phyloP scores from a whole-genome alignment of 73 alveolate species.

The Paramecium bursaria region DNA sequence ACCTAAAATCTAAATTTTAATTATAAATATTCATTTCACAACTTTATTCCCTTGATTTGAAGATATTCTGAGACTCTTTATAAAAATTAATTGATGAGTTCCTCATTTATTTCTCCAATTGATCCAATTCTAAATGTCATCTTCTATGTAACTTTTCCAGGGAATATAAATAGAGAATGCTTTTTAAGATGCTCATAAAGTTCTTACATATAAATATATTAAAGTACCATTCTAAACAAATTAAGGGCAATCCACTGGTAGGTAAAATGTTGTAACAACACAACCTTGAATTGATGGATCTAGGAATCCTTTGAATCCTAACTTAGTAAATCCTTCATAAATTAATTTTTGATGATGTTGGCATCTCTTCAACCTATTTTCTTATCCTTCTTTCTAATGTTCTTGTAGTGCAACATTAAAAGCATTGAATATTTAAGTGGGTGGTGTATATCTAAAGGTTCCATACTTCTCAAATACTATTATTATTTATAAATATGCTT shows the following conservation, averaged over 20 bases:
- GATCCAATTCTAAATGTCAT: constrained; percentile 80
- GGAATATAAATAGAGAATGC: constrained; percentile 70
- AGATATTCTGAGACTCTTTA: too few species aligned
- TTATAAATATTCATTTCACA: too few species aligned
- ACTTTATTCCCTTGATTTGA: too few species aligned
- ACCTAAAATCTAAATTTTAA: too few species aligned
- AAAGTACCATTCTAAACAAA: constrained; percentile 54
- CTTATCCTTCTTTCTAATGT: constrained; percentile 75
- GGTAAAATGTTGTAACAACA: constrained; percentile 64
- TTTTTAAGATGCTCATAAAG: constrained; percentile 70
- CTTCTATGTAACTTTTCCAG: constrained; percentile 77
- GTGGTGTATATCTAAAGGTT: constrained; percentile 85
- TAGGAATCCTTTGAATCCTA: constrained; percentile 72
- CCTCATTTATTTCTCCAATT: constrained; percentile 71
- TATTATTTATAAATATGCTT: constrained; percentile 62
- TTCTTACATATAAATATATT: neutral
- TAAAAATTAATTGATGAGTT: too few species aligned
- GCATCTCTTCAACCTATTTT: constrained; percentile 74
- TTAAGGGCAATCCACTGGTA: constrained; percentile 73
- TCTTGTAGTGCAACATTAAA: constrained; percentile 73
- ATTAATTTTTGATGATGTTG: constrained; percentile 49
- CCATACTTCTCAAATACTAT: too few species aligned
- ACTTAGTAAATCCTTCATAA: constrained; percentile 29
- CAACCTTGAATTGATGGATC: constrained; percentile 67
- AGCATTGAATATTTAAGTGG: constrained; percentile 76